Base-by-base conservation (phyloP, 2,329 filamentous ascomycete genomes). In the Cordyceps militaris region DNA sequence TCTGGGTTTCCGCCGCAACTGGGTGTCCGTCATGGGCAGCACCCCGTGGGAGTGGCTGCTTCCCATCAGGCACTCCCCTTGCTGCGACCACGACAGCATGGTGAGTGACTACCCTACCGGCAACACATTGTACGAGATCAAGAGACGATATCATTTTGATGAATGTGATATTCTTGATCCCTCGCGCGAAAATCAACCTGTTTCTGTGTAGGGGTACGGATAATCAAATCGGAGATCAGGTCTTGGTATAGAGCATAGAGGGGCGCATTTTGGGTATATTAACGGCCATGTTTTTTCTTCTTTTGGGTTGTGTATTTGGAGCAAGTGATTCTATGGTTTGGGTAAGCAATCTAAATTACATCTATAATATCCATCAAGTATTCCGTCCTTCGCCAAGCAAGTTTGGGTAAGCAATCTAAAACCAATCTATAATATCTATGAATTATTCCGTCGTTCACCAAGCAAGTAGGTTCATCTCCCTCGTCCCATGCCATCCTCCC, bases 11-110 rank as follows among this genome's bases (percentile, higher is more conserved):
- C 77, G 81, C 61, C 73, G 77, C 28, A 97, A 97, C 66, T 86
- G 91, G 73, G 82, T 84, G 62, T 81, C 86, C 14, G 83, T 97
- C 24, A 91, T 99, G 85, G 93, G 93, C 0, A 73, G 80, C 48
- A 81, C 74, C 21, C 62, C 85, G 2, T 60, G 86, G 14, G 88
- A 96, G 60, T 97, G 92, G 92, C 67, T 96, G 13, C 72, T 96
- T 1, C 93, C 93, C 0, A 69, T 96, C 34, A 83, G 78, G 58
- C 79, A 82, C 59, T 91, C 88, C 4, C 93, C 93, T 0, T 93
- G 88, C 69, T 80, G 80, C 52, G 80, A 82, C 55, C 88, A 92
- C 64, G 83, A 84, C 48, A 80, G 77, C 63, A 76, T 77, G 59
- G 78, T 81, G 61, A 86, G 88, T 65, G 83, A 89, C 58, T 95